phyloP scores from a whole-genome alignment of 306 rosid genomes.

The Spatholobus suberectus region DNA sequence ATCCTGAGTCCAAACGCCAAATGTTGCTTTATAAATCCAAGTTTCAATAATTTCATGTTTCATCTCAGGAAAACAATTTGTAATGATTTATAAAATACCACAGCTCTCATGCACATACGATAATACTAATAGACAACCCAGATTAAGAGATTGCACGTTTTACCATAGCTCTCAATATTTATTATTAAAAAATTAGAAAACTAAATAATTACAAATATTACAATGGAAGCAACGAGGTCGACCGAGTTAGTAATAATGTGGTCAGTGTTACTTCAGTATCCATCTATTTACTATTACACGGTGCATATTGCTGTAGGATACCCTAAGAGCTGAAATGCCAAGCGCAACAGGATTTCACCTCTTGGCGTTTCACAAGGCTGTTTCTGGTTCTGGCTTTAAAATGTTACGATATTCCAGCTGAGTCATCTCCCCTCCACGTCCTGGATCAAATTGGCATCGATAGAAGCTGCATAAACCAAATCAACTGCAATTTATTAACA shows the following conservation, averaged over 20 bases:
- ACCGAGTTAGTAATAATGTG: conserved; percentile 9
- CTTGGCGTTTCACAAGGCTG: conserved; percentile 45
- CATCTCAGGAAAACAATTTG: neutral
- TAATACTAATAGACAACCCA: neutral
- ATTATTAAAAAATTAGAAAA: conserved; percentile 21
- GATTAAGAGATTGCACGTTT: neutral
- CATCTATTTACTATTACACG: conserved; percentile 7
- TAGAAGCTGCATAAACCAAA: conserved; percentile 69
- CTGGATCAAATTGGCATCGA: conserved; percentile 76
- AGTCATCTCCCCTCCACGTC: conserved; percentile 83
- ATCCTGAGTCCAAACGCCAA: neutral
- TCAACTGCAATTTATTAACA: conserved; percentile 27
- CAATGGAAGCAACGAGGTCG: conserved; percentile 37
- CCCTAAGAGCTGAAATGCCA: conserved; percentile 9
- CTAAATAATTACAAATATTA: conserved; percentile 41
- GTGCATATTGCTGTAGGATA: conserved; percentile 9
- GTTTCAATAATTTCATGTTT: neutral
- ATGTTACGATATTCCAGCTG: conserved; percentile 81
- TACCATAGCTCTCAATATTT: conserved; percentile 14
- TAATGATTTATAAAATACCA: neutral
- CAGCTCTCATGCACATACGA: neutral
- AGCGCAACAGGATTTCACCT: conserved; percentile 15
- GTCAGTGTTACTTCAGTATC: conserved; percentile 21
- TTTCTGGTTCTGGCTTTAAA: conserved; percentile 70
- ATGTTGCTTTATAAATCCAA: neutral